phyloP scores from a whole-genome alignment of 768 basidiomycete species.

The Kwoniella sp. region DNA sequence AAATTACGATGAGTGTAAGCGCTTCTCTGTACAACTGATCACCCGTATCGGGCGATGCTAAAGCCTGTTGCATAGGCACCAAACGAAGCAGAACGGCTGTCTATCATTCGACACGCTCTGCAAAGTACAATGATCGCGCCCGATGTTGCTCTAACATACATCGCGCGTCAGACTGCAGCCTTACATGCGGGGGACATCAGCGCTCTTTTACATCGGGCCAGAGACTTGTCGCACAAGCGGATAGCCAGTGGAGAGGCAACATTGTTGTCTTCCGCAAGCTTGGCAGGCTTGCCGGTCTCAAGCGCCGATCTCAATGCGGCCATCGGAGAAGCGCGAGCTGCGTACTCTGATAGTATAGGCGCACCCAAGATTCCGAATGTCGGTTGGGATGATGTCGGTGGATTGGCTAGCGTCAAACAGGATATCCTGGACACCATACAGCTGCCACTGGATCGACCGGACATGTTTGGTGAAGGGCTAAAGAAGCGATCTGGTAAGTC shows the following conservation, averaged over 20 bases:
- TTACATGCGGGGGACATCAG: constrained; percentile 75
- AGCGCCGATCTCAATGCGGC: constrained; percentile 69
- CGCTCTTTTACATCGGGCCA: constrained; percentile 63
- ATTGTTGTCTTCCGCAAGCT: neutral
- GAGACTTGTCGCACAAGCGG: constrained; percentile 55
- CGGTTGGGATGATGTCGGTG: constrained; percentile 96
- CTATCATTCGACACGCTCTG: constrained; percentile 58
- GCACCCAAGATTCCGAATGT: constrained; percentile 94
- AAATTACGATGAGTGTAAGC: constrained; percentile 67
- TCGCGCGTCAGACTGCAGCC: constrained; percentile 87
- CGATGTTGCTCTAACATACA: constrained; percentile 67
- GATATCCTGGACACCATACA: constrained; percentile 97
- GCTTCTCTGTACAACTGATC: neutral
- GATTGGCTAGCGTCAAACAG: constrained; percentile 74
- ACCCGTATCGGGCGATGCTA: neutral
- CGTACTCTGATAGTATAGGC: constrained; percentile 90
- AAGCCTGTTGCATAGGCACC: constrained; percentile 60
- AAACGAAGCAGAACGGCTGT: constrained; percentile 66
- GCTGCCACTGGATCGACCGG: constrained; percentile 81
- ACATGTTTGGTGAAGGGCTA: constrained; percentile 79
- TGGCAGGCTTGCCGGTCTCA: constrained; percentile 52
- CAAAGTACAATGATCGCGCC: constrained; percentile 56
- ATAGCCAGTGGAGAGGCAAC: constrained; percentile 4
- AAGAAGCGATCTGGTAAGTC: constrained; percentile 90
- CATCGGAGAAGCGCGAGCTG: constrained; percentile 64